Evolutionary conservation across 495 filamentous ascomycete species (phyloP).

Genomic region (Aspergillus bridgeri): DNA sequence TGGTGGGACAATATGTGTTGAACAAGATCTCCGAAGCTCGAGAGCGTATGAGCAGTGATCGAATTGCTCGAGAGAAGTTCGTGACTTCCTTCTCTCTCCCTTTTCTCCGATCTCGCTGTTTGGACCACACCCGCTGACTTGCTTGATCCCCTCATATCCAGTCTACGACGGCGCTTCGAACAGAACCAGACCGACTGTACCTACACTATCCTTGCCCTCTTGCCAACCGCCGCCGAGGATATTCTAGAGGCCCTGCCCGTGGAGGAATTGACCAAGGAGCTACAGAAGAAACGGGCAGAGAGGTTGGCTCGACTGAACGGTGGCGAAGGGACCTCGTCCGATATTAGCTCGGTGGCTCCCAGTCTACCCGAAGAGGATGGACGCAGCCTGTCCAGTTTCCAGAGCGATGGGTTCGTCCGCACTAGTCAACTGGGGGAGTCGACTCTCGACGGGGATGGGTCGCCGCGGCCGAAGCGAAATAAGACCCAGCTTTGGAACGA

Average conservation of each 20-base stretch:
- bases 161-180: constrained; percentile 90
- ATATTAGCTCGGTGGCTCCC: constrained; percentile 66
- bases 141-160: constrained; percentile 35
- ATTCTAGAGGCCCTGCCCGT: constrained; percentile 85
- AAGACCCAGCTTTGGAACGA: constrained; percentile 97
- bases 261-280: constrained; percentile 81
- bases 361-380: constrained; percentile 83
- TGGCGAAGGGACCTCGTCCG: constrained; percentile 52
- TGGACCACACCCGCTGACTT: constrained; percentile 8
- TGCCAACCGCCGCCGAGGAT: constrained; percentile 86
- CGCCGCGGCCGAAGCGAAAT: constrained; percentile 60
- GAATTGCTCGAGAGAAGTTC: constrained; percentile 94
- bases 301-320: constrained; percentile 56
- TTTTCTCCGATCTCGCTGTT: constrained; percentile 8
- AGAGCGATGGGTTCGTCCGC: constrained; percentile 76
- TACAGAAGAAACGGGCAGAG: constrained; percentile 90
- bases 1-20: constrained; percentile 88
- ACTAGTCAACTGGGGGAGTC: constrained; percentile 68
- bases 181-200: constrained; percentile 99
- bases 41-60: constrained; percentile 91
- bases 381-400: constrained; percentile 68
- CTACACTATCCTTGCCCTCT: constrained; percentile 91
- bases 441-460: constrained; percentile 30
- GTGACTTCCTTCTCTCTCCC: constrained; percentile 20
- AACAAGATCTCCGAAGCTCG: constrained; percentile 86